A percentile compares a stretch with the other conserved stretches of the same genome.
Conservation (phyloP, 257 asterid genomes). For the Solanum commersonii region DNA sequence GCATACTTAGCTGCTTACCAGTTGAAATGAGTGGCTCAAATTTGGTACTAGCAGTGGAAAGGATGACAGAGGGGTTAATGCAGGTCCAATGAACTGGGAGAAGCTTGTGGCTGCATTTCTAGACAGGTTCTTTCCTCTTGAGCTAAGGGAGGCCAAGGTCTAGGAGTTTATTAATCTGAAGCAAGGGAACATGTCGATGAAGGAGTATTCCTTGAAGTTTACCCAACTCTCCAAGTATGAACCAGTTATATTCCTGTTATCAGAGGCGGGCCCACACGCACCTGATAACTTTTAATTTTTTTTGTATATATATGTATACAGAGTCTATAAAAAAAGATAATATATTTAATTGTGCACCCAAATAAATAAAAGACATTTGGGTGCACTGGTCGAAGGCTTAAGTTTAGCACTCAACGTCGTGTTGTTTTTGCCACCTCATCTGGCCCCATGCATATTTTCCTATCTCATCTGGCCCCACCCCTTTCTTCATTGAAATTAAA, state of each 20-base stretch:
- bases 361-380: background rate
- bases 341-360: too few species aligned
- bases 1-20: background rate
- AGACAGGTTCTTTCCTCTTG: background rate
- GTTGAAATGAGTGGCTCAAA: background rate
- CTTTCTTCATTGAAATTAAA: background rate
- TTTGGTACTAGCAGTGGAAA: background rate
- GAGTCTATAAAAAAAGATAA: too few species aligned
- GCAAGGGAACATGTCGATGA: background rate
- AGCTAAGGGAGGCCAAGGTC: background rate
- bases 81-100: background rate
- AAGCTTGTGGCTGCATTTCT: background rate
- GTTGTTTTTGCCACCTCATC: background rate
- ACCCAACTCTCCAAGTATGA: background rate
- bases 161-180: background rate
- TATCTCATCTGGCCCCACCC: background rate
- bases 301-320: too few species aligned
- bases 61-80: background rate
- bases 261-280: too few species aligned
- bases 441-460: background rate
- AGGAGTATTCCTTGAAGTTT: background rate
- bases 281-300: too few species aligned
- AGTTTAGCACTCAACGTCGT: background rate
- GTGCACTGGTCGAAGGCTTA: background rate
- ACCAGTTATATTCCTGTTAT: too few species aligned